These are phyloP conservation scores for Aspergillus mulundensis DNA, from an alignment of 495 filamentous ascomycete species.

Conservation along the genomic window DNA sequence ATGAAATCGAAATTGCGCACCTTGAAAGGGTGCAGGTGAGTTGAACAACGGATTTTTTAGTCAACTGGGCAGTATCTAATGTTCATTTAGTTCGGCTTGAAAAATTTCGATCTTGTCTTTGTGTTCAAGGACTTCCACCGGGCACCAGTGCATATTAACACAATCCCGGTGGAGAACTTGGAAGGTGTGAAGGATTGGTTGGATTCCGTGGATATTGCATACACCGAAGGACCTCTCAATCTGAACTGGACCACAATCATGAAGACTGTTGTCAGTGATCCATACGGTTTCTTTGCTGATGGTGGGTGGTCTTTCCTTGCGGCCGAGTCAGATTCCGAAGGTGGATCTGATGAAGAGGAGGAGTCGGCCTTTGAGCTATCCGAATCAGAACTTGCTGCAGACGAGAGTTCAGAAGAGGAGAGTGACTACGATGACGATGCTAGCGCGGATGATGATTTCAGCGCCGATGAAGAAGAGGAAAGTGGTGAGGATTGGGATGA, in stretches of 20 bases:
- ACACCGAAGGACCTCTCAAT: constrained; percentile 92
- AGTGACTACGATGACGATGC: constrained; percentile 92
- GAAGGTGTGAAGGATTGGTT: constrained; percentile 98
- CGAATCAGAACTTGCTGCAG: constrained; percentile 76
- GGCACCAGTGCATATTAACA: constrained; percentile 88
- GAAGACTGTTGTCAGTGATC: constrained; percentile 94
- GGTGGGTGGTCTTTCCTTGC: constrained; percentile 94
- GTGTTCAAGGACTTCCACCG: constrained; percentile 95
- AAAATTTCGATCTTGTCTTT: constrained; percentile 98
- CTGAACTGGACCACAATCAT: constrained; percentile 99
- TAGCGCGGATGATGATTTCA: constrained; percentile 72
- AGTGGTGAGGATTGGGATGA: constrained; percentile 93
- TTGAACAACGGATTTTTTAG: not conserved
- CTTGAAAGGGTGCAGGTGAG: constrained; percentile 84
- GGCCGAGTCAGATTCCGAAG: constrained; percentile 84
- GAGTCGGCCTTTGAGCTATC: constrained; percentile 88
- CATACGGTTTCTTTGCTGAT: constrained; percentile 90
- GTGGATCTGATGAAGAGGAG: constrained; percentile 72
- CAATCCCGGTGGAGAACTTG: constrained; percentile 91
- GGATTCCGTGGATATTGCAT: constrained; percentile 90
- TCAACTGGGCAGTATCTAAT: constrained; percentile 14
- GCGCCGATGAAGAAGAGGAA: constrained; percentile 61
- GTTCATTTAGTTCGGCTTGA: constrained; percentile 72
- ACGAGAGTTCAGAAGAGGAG: constrained; percentile 81
- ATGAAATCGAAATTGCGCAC: constrained; percentile 95